Percentiles rank a stretch among this genome's conserved stretches.
Conservation (phyloP, 208 protist genomes). For the Ichthyophonus hoferi region DNA sequence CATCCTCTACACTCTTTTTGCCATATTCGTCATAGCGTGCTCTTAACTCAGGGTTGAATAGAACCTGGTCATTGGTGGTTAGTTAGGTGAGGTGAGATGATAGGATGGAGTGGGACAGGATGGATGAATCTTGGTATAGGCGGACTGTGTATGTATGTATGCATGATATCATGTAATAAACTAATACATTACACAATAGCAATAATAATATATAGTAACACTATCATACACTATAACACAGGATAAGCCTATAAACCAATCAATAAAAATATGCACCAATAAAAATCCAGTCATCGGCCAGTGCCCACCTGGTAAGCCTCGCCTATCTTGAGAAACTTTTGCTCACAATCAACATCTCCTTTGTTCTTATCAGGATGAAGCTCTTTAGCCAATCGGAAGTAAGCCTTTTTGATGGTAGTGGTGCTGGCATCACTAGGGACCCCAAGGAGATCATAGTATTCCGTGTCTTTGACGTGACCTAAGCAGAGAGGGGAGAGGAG, state of each 20-base stretch:
- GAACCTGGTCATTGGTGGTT: neutral
- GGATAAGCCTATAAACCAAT: too few species aligned
- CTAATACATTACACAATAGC: too few species aligned
- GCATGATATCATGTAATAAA: too few species aligned
- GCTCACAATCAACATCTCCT: neutral
- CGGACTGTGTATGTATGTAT: too few species aligned
- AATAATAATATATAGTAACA: too few species aligned
- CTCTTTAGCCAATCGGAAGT: neutral
- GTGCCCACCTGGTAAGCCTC: conserved; percentile 3
- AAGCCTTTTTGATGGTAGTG: conserved; percentile 59
- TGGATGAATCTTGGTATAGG: too few species aligned
- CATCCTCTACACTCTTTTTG: neutral
- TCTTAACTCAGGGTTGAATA: neutral
- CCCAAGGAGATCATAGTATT: conserved; percentile 50
- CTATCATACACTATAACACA: too few species aligned
- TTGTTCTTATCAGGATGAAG: conserved; percentile 2
- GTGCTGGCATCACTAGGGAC: conserved; percentile 36
- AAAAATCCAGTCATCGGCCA: too few species aligned
- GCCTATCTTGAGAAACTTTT: neutral
- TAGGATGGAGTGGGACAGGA: too few species aligned
- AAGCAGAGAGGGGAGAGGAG: too few species aligned
- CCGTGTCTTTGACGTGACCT: conserved; percentile 30
- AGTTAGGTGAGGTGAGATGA: too few species aligned
- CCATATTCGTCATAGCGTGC: neutral
- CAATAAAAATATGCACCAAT: too few species aligned